Conservation (phyloP, 208 protist genomes). For the Wallacemonas sp. region DNA sequence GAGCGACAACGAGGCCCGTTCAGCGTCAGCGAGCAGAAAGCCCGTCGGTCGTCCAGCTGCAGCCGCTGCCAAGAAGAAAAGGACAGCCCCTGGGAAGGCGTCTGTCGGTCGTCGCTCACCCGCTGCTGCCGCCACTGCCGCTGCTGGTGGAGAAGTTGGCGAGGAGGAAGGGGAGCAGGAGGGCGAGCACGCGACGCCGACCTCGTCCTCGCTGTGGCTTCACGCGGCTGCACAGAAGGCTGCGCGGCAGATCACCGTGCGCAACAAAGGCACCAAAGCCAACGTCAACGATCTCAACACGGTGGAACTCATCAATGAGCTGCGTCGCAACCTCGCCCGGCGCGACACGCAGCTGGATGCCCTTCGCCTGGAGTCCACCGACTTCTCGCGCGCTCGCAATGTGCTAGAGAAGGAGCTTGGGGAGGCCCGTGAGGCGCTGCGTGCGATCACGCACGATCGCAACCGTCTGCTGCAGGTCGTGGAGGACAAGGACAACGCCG, state of each 20-base stretch:
- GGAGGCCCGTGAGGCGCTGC: slow-evolving; percentile 22
- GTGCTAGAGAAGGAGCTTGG: slow-evolving; percentile 27
- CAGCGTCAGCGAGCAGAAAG: background rate
- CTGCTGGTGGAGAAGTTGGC: too few relatives aligned
- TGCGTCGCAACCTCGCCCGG: slow-evolving; percentile 70
- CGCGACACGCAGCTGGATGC: slow-evolving; percentile 71
- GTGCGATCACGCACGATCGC: slow-evolving; percentile 34
- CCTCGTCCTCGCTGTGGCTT: slow-evolving; percentile 22
- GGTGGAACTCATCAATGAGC: slow-evolving; percentile 51
- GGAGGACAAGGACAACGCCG: background rate
- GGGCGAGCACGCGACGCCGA: too few relatives aligned
- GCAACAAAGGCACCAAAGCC: slow-evolving; percentile 1
- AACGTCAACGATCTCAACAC: slow-evolving; percentile 23
- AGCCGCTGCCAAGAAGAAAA: too few relatives aligned
- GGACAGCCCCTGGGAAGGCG: too few relatives aligned
- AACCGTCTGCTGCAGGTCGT: slow-evolving; percentile 14
- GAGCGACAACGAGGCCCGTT: background rate
- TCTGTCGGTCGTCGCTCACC: background rate
- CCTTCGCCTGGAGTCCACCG: slow-evolving; percentile 44
- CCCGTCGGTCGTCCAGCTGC: background rate
- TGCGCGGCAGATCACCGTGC: background rate
- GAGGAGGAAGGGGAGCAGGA: too few relatives aligned
- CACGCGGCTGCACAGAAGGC: slow-evolving; percentile 18
- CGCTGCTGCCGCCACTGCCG: background rate
- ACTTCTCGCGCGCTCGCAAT: slow-evolving; percentile 28